Conservation (phyloP, 2,329 filamentous ascomycete genomes). For the Pestalotiopsis sp. region DNA sequence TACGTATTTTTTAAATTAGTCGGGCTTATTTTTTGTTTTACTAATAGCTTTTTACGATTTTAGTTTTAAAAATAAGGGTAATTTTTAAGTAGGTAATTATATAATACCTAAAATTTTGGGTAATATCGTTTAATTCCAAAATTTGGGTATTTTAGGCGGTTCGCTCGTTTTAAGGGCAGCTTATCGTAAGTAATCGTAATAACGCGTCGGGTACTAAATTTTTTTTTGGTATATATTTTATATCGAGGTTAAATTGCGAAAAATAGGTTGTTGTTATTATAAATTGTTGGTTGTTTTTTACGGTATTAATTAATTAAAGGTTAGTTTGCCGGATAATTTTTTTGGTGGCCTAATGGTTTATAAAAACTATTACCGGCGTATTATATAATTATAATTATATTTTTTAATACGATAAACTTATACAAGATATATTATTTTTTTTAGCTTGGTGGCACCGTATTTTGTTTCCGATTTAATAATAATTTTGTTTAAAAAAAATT, state of each 20-base stretch:
- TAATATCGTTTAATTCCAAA: background rate
- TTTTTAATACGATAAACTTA: background rate
- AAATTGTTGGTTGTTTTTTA: background rate
- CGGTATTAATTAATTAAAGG: background rate
- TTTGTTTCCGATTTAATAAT: background rate
- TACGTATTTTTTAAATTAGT: background rate
- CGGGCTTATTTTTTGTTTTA: background rate
- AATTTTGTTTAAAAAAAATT: background rate
- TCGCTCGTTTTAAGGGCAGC: background rate
- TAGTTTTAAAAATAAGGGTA: background rate
- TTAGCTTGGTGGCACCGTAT: background rate
- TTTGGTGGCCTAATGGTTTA: background rate
- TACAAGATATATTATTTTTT: background rate
- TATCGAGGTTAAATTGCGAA: background rate
- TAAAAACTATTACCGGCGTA: background rate
- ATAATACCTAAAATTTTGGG: background rate
- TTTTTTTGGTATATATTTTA: background rate
- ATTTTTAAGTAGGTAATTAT: background rate
- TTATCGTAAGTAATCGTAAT: background rate
- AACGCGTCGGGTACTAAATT: background rate
- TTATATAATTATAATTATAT: background rate
- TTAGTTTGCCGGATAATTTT: background rate
- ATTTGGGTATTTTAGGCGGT: background rate
- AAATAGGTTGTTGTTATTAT: background rate
- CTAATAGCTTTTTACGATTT: background rate